Conservation (phyloP, 1,284 basidiomycete species). For the Lentinus polychrous region DNA sequence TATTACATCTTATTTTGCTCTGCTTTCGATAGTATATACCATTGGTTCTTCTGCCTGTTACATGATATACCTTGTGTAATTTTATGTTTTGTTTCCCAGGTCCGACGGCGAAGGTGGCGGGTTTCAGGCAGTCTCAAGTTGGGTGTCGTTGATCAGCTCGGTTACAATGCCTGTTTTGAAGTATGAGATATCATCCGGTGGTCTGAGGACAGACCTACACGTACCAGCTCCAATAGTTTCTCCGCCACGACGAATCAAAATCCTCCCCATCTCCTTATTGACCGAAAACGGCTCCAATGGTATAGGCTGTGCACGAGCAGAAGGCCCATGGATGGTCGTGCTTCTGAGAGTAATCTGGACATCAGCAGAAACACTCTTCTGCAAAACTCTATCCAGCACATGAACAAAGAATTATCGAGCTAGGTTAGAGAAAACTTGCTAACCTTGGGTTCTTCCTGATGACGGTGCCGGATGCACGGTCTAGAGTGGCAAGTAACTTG, state of each 20-base stretch:
- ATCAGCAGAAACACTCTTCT: slow-evolving; percentile 79
- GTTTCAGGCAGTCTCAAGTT: too few relatives aligned
- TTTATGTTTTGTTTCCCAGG: too few relatives aligned
- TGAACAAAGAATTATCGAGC: background rate
- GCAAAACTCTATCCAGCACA: slow-evolving; percentile 56
- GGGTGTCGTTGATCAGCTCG: background rate
- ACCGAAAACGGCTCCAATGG: slow-evolving; percentile 81
- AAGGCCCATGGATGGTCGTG: slow-evolving; percentile 41
- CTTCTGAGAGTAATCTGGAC: slow-evolving; percentile 76
- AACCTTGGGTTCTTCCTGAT: slow-evolving; percentile 80
- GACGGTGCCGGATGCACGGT: slow-evolving; percentile 71
- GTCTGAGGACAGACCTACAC: slow-evolving; percentile 16
- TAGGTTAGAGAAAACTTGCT: slow-evolving; percentile 12
- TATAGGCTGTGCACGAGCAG: slow-evolving; percentile 49
- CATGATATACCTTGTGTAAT: too few relatives aligned
- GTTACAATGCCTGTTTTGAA: background rate
- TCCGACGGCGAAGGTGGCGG: too few relatives aligned
- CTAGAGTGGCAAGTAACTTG: slow-evolving; percentile 73
- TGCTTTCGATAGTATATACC: too few relatives aligned
- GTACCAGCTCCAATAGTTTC: slow-evolving; percentile 92
- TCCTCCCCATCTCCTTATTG: slow-evolving; percentile 97
- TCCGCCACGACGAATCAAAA: slow-evolving; percentile 82
- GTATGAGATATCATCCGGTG: background rate
- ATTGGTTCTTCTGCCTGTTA: too few relatives aligned
- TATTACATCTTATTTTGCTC: too few relatives aligned